Evolutionary conservation across 768 basidiomycete genomes (phyloP).

Genomic region (Tylopilus intermedius): DNA sequence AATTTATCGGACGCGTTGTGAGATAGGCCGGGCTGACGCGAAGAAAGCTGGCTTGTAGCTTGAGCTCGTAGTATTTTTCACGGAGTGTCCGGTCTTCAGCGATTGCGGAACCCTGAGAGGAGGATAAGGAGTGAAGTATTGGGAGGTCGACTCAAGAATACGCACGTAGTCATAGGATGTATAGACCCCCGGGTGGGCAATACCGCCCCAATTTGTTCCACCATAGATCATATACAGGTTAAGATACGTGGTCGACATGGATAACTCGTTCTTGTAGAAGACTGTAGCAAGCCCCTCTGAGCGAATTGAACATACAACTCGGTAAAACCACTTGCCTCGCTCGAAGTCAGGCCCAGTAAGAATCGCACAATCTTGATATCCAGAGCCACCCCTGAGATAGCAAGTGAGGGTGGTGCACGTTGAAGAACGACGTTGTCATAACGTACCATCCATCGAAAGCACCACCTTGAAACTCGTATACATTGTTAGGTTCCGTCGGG

Average conservation of each 20-base stretch:
- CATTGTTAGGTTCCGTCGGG: slow-evolving; percentile 19
- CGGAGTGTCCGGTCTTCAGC: slow-evolving; percentile 48
- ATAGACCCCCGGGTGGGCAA: slow-evolving; percentile 52
- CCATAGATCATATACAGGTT: slow-evolving; percentile 59
- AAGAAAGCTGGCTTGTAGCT: slow-evolving; percentile 48
- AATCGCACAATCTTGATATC: slow-evolving; percentile 17
- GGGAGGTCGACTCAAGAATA: neutral
- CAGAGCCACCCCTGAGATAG: slow-evolving; percentile 21
- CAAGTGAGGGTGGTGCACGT: neutral
- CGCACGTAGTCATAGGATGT: slow-evolving; percentile 57
- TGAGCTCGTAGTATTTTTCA: slow-evolving; percentile 51
- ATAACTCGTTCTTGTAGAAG: slow-evolving; percentile 20
- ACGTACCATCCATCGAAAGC: slow-evolving; percentile 51
- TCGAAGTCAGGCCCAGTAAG: slow-evolving; percentile 24
- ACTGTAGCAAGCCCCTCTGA: slow-evolving; percentile 3
- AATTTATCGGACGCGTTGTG: slow-evolving; percentile 43
- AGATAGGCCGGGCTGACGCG: slow-evolving; percentile 47
- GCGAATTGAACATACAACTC: neutral
- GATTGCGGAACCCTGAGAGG: slow-evolving; percentile 41
- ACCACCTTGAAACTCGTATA: slow-evolving; percentile 37
- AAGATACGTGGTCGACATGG: slow-evolving; percentile 20
- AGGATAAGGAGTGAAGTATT: neutral
- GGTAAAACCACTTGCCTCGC: slow-evolving; percentile 12
- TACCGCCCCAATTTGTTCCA: slow-evolving; percentile 60
- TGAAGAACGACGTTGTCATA: slow-evolving; percentile 21